Evolutionary conservation across 2,329 filamentous ascomycete species (phyloP), one percentile per base, ranked within the genome.

Genomic region (Fusarium devonianum): DNA sequence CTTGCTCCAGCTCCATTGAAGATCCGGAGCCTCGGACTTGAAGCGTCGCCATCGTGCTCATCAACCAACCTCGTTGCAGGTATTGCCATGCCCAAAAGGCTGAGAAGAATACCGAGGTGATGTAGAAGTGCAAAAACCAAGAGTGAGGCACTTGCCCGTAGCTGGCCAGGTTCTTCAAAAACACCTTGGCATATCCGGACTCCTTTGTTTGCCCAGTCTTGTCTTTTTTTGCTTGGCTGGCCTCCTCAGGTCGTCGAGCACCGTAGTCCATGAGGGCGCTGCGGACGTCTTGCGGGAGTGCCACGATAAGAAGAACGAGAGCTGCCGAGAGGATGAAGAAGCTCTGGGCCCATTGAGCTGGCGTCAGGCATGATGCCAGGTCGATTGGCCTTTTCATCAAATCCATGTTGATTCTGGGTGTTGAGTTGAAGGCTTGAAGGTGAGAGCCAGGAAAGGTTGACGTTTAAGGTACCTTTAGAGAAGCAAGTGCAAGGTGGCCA

Each of bases 81-180:
- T 88, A 81, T 69, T 92, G 87, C 59, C 73, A 71, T 0, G 79
- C 82, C 91, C 92, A 97, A 69, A 92, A 88, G 4, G 84, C 64
- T 1, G 90, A 92, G 50, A 83, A 85, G 2, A 75, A 67, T 4
- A 92, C 73, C 4, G 90, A 93, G 25, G 85, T 69, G 42, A 89
- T 67, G 70, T 99, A 97, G 74, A 96, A 97, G 63, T 94, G 89
- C 32, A 80, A 81, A 71, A 97, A 97, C 86, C 90, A 97, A 54
- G 82, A 82, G 73, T 97, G 94, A 16, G 93, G 92, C 25, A 97
- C 87, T 67, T 83, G 82, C 59, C 73, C 73, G 39, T 58, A 58
- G 30, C 65, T 52, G 16, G 66, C 60, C 22, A 75, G 30, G 41
- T 62, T 61, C 41, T 64, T 61, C 29, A 77, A 43, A 21, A 72